Evolutionary conservation across 768 basidiomycete genomes (phyloP).

Genomic region (Lactarius deliciosus): DNA sequence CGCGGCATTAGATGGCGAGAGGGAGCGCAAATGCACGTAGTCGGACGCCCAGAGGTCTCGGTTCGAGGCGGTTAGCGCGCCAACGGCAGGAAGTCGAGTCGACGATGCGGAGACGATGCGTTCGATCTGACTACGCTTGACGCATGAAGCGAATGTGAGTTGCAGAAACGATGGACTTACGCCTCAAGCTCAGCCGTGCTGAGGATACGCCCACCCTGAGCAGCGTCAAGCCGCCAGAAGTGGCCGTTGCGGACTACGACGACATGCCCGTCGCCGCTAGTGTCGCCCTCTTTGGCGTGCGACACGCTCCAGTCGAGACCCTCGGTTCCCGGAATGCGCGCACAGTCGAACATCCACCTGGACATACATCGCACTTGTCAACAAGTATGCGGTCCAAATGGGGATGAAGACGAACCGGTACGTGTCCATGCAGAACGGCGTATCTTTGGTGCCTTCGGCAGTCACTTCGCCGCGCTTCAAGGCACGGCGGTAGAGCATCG

Average conservation of each 20-base stretch:
- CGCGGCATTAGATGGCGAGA: conserved; percentile 54
- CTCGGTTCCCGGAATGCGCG: conserved; percentile 70
- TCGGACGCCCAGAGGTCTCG: conserved; percentile 80
- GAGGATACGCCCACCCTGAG: conserved; percentile 53
- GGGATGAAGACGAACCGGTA: conserved; percentile 52
- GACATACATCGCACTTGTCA: neutral
- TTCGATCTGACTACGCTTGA: conserved; percentile 57
- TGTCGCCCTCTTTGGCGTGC: conserved; percentile 56
- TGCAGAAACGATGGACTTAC: conserved; percentile 39
- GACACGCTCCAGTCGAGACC: conserved; percentile 78
- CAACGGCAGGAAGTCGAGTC: conserved; percentile 61
- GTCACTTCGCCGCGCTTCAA: conserved; percentile 63
- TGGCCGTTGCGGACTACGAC: conserved; percentile 84
- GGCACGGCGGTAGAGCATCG: conserved; percentile 70
- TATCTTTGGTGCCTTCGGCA: conserved; percentile 67
- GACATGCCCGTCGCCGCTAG: conserved; percentile 71
- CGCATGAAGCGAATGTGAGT: neutral
- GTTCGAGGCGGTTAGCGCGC: conserved; percentile 74
- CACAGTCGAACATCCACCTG: conserved; percentile 94
- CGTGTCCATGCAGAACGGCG: conserved; percentile 82
- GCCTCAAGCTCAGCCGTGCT: conserved; percentile 64
- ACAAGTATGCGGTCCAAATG: neutral
- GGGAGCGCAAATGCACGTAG: conserved; percentile 45
- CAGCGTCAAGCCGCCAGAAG: conserved; percentile 75
- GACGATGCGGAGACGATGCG: conserved; percentile 64